Evolutionary conservation across 2,329 filamentous ascomycete species (phyloP).

Genomic region (Harringtonia lauricola): DNA sequence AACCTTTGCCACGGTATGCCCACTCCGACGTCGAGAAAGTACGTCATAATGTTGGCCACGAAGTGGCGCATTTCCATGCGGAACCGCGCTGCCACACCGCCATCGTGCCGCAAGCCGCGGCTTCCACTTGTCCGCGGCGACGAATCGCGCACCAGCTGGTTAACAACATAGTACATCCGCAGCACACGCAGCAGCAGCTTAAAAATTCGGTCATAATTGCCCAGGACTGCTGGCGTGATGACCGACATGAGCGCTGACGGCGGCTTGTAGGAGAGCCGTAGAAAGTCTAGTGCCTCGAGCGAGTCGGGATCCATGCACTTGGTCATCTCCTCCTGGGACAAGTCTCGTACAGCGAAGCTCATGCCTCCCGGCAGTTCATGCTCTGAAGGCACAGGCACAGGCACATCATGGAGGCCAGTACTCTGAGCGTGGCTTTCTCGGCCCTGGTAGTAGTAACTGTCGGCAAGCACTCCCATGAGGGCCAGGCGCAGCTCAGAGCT

Average conservation of each 20-base stretch:
- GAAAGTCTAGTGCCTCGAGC: constrained; percentile 84
- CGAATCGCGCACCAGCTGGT: constrained; percentile 48
- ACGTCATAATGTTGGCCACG: constrained; percentile 57
- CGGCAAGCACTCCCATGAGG: constrained; percentile 72
- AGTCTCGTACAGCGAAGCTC: constrained; percentile 75
- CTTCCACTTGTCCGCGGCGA: constrained; percentile 3
- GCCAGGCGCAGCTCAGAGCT: constrained; percentile 87
- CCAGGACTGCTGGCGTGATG: constrained; percentile 57
- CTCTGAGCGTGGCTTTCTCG: constrained; percentile 1
- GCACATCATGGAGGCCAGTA: too few relatives aligned
- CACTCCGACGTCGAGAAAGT: constrained; percentile 73
- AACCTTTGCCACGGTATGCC: constrained; percentile 63
- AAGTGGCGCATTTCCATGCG: constrained; percentile 72
- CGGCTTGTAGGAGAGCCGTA: constrained; percentile 75
- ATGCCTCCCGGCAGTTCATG: constrained; percentile 53
- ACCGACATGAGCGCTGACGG: constrained; percentile 60
- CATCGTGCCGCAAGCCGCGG: constrained; percentile 5
- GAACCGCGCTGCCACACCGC: constrained; percentile 39
- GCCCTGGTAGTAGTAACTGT: constrained; percentile 47
- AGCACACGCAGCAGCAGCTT: constrained; percentile 65
- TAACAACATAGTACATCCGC: constrained; percentile 67
- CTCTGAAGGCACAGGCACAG: constrained; percentile 5
- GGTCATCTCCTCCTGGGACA: constrained; percentile 68
- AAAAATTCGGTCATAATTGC: constrained; percentile 81
- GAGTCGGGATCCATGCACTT: constrained; percentile 73